Base-by-base conservation (phyloP, 2,329 filamentous ascomycete genomes). In the Biscogniauxia marginata region DNA sequence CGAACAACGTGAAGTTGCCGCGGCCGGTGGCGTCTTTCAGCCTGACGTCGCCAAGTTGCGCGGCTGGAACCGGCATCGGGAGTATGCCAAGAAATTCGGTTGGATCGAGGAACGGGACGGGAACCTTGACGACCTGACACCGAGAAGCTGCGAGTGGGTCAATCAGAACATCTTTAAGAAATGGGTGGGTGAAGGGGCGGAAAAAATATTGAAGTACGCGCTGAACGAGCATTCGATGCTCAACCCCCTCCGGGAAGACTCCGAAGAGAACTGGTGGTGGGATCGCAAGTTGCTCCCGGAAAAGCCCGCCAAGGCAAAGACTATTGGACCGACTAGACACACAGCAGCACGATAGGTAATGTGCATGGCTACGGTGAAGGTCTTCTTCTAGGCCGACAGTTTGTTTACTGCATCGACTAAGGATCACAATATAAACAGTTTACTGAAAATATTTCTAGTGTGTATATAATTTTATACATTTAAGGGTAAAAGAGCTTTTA, bases 1-100 rank as follows among this genome's bases (percentile, higher is more conserved):
- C 3, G 55, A 55, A 52, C 44, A 58, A 19, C 55, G 55, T 30
- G 49, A 55, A 30, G 43, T 52, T 18, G n/a, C 19, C 16, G 52
- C 52, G 13, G 13, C 13, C 19, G 52, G 52, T n/a, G 52, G 46
- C 13, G 13, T 43, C 7, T 7, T 39, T 19, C 25, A 44, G 19
- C 52, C 46, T 21, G 45, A 53, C n/a, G 18, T 48, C 8, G 6
- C 44, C 23, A 34, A 53, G 8, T 18, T 53, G n/a, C 19, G 51
- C 9, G 24, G 44, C 9, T 48, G 24, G 45, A 43, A 21, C 34
- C n/a, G 46, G 25, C 20, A 54, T 54, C 30, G 46, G 3, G 18
- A 22, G 24, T 9, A 18, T 9, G 45, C 44, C 13, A 20, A 39
- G 20, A 22, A 43, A 22, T 20, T 53, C 16, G 51, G 51, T 13